phyloP scores from a whole-genome alignment of 73 alveolate genomes.

The Effrenium voratum region DNA sequence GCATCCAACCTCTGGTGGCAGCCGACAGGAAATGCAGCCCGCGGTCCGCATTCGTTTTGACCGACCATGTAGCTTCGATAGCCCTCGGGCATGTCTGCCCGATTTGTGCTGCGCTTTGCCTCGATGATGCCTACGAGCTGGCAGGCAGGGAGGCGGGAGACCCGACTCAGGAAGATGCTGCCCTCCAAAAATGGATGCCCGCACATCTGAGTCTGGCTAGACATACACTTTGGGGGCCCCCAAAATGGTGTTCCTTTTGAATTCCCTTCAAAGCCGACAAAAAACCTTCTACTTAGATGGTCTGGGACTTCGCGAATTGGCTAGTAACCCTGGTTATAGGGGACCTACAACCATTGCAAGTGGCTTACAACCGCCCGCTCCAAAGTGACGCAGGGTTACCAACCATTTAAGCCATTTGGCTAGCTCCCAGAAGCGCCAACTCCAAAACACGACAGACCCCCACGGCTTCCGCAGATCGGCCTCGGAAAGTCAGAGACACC shows the following conservation, averaged over 20 bases:
- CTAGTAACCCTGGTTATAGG: neutral
- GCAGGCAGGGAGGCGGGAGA: neutral
- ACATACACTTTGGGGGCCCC: neutral
- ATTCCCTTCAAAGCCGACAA: neutral
- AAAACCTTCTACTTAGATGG: neutral
- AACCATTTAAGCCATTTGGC: neutral
- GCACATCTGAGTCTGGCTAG: neutral
- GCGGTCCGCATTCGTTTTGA: no score
- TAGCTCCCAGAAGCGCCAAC: neutral
- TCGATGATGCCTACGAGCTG: conserved; percentile 22
- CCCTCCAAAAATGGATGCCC: neutral
- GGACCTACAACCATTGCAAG: neutral
- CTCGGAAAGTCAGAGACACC: conserved; percentile 79
- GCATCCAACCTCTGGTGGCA: no score
- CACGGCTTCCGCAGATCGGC: neutral
- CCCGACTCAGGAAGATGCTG: neutral
- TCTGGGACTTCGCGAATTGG: neutral
- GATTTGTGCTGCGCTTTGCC: conserved; percentile 30
- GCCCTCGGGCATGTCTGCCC: conserved; percentile 51
- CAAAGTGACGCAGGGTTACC: neutral
- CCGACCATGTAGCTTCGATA: conserved; percentile 41
- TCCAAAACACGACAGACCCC: neutral
- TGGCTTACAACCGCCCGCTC: neutral
- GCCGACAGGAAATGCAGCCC: no score
- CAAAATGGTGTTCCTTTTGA: neutral